phyloP scores from a whole-genome alignment of 1,284 basidiomycete genomes.

The Pseudozyma pruni region DNA sequence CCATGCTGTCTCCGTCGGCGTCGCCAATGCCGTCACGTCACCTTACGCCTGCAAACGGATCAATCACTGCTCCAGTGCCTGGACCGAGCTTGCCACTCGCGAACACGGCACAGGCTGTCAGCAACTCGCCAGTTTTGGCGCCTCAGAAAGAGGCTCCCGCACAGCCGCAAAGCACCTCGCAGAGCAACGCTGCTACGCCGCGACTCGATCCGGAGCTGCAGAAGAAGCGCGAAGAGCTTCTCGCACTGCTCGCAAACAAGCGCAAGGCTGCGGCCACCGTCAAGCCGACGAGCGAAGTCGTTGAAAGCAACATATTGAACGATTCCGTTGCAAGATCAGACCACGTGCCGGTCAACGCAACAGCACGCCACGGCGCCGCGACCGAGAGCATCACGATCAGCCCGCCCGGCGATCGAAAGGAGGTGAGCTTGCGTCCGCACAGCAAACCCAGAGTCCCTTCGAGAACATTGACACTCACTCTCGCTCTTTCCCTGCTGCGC shows the following conservation, averaged over 20 bases:
- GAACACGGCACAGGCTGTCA: background rate
- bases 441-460: background rate
- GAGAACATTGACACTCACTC: constrained; percentile 7
- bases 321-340: too few relatives aligned
- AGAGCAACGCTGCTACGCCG: background rate
- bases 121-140: background rate
- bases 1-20: constrained; percentile 4
- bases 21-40: constrained; percentile 19
- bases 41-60: background rate
- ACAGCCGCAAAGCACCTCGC: background rate
- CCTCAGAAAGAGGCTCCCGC: background rate
- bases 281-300: background rate
- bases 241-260: constrained; percentile 30
- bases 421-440: constrained; percentile 12
- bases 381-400: background rate
- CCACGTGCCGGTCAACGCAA: too few relatives aligned
- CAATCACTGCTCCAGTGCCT: background rate
- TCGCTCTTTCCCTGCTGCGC: background rate
- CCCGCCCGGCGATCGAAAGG: constrained; percentile 2
- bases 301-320: background rate
- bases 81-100: background rate
- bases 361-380: background rate
- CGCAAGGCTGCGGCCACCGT: constrained; percentile 9
- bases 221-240: constrained; percentile 29
- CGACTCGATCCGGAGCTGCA: constrained; percentile 32